Evolutionary conservation across 129 eudicot genomes (phyloP).

Genomic region (Escallonia rubra): DNA sequence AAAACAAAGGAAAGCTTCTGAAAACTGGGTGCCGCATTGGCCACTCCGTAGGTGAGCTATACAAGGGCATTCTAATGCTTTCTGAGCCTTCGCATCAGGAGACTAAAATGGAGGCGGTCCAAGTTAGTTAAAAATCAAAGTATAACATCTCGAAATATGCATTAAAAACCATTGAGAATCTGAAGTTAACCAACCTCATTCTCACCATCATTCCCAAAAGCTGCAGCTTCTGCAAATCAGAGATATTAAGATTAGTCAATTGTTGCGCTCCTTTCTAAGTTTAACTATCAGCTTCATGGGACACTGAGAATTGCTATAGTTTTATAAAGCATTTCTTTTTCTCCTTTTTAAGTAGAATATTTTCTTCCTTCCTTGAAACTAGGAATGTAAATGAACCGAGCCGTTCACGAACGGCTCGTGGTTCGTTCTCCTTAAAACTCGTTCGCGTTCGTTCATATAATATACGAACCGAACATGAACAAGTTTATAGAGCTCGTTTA

Average conservation of each 20-base stretch:
- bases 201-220: slow-evolving; percentile 59
- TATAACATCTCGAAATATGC: neutral
- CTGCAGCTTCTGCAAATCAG: slow-evolving; percentile 65
- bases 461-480: too few relatives aligned
- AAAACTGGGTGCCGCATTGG: slow-evolving; percentile 84
- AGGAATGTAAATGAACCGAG: neutral
- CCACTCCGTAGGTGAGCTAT: slow-evolving; percentile 74
- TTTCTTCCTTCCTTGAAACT: neutral
- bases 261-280: neutral
- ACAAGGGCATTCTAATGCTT: slow-evolving; percentile 93
- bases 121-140: neutral
- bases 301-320: neutral
- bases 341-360: neutral
- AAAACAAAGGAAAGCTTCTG: slow-evolving; percentile 84
- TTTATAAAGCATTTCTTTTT: neutral
- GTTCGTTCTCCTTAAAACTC: too few relatives aligned
- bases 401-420: neutral
- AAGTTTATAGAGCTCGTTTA: too few relatives aligned
- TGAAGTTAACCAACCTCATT: slow-evolving; percentile 25
- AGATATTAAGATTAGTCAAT: neutral
- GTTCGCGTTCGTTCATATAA: too few relatives aligned
- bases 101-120: slow-evolving; percentile 25
- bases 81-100: slow-evolving; percentile 67
- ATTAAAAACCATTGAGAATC: neutral
- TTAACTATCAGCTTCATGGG: neutral